Percentiles rank a stretch among this genome's conserved stretches.
These are phyloP conservation scores for Pythium apleroticum DNA, from an alignment of 352 stramenopile genomes.

Conservation along the genomic window DNA sequence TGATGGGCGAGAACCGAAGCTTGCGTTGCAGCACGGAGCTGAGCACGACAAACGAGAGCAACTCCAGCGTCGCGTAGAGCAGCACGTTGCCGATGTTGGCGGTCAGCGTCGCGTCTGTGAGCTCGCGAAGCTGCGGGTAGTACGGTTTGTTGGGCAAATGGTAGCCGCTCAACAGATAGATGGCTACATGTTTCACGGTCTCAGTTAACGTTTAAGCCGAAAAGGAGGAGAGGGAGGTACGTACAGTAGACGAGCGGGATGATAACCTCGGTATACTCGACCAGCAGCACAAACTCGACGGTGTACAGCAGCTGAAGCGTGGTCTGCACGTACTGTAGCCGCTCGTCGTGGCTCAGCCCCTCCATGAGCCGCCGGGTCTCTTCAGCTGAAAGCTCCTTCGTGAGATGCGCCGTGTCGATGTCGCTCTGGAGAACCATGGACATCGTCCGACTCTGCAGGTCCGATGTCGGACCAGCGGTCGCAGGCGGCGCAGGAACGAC, in stretches of 20 bases:
- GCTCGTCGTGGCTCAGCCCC: conserved; percentile 1
- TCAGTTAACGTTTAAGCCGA: neutral
- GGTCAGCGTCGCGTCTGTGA: neutral
- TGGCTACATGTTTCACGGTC: neutral
- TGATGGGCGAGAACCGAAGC: conserved; percentile 21
- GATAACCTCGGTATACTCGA: conserved; percentile 21
- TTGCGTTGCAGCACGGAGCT: conserved; percentile 25
- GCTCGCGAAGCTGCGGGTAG: conserved; percentile 18
- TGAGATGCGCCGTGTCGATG: neutral
- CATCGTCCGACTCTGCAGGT: neutral
- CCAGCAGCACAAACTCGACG: conserved; percentile 18
- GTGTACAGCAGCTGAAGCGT: conserved; percentile 9
- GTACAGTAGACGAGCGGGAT: conserved; percentile 20
- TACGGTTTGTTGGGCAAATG: conserved; percentile 25
- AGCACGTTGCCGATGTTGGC: conserved; percentile 15
- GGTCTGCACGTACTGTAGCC: neutral
- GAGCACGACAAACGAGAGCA: conserved; percentile 28
- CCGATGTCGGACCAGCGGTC: neutral
- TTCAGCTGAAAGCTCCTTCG: neutral
- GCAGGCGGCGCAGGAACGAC: neutral
- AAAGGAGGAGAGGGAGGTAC: neutral
- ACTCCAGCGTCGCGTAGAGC: conserved; percentile 30
- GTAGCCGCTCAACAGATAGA: conserved; percentile 19
- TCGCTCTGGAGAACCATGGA: neutral
- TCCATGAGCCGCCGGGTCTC: conserved; percentile 2